Evolutionary conservation across 352 stramenopile genomes (phyloP), one percentile per base, ranked within the genome.

Genomic region (Globisporangium echinulatum): DNA sequence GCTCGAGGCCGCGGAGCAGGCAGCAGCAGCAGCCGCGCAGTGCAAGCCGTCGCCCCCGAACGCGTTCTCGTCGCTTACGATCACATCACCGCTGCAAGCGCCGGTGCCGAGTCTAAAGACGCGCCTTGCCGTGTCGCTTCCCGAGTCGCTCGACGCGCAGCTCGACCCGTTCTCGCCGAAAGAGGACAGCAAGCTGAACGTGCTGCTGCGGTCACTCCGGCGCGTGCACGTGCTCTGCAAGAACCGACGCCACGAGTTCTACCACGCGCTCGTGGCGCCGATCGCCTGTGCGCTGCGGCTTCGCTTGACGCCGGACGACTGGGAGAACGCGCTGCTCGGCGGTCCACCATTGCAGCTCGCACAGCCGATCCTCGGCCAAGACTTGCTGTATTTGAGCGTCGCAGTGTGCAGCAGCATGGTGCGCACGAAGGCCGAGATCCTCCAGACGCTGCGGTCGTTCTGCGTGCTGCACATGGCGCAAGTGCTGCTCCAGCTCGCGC

Each of bases 381-480:
- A 94, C 67, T 59, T 94, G 33, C 84, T 92, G 48, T 88, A 88
- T 55, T 60, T 89, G 3, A 85, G 72, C 36, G 78, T 92, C 8
- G 79, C 82, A 15, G 71, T 92, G 39, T 92, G 82, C 65, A 87
- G 82, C 57, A 90, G 76, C 55, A 87, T 92, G 74, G 42, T 94
- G 49, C 75, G 71, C 33, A 82, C 80, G 2, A 92, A 92, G 57
- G 73, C 85, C 0, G 80, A 94, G 25, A 90, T 94, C 44, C 54
- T 94, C 52, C 70, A 85, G 19, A 91, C 85, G 1, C 83, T 94
- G 36, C 82, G 82, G 14, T 87, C 75, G 11, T 74, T 94, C 36
- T 90, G 81, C 39, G 71, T 90, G 47, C 66, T 94, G 5, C 70
- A 90, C 64, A 90, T 92, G 79, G 77, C 70, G 2, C 85, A 94